Evolutionary conservation across 1,284 basidiomycete genomes (phyloP).

Genomic region (Veloboletus limbatus): DNA sequence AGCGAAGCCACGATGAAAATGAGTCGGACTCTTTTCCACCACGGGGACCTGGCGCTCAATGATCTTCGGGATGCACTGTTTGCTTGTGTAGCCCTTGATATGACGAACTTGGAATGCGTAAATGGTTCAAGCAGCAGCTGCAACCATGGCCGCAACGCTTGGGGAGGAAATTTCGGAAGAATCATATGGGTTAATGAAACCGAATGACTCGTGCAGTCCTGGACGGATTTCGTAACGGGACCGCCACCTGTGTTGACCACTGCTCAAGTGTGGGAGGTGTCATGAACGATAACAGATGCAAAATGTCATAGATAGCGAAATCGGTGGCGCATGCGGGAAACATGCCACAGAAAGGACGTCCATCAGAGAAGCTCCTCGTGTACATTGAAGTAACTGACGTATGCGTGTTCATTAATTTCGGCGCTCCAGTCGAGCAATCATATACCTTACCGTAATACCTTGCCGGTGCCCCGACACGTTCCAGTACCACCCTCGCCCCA

Average conservation of each 20-base stretch:
- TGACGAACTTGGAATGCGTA: not conserved
- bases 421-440: not conserved
- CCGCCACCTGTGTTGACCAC: no score
- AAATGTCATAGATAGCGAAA: not conserved
- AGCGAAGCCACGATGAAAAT: not conserved
- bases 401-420: not conserved
- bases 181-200: no score
- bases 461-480: slow-evolving; percentile 56
- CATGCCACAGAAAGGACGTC: not conserved
- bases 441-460: slow-evolving; percentile 55
- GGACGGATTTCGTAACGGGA: no score
- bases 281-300: slow-evolving; percentile 1
- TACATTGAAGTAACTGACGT: slow-evolving; percentile 72
- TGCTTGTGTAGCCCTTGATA: not conserved
- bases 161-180: not conserved
- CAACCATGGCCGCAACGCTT: no score
- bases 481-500: slow-evolving; percentile 68
- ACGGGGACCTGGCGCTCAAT: no score
- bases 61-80: no score
- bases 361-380: slow-evolving; percentile 69
- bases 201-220: no score
- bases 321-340: slow-evolving; percentile 4
- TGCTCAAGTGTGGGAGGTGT: not conserved
- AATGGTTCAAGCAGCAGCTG: not conserved
- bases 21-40: not conserved